Evolutionary conservation across 805 yeast species (phyloP).

Genomic region (Saturnispora zaruensis): DNA sequence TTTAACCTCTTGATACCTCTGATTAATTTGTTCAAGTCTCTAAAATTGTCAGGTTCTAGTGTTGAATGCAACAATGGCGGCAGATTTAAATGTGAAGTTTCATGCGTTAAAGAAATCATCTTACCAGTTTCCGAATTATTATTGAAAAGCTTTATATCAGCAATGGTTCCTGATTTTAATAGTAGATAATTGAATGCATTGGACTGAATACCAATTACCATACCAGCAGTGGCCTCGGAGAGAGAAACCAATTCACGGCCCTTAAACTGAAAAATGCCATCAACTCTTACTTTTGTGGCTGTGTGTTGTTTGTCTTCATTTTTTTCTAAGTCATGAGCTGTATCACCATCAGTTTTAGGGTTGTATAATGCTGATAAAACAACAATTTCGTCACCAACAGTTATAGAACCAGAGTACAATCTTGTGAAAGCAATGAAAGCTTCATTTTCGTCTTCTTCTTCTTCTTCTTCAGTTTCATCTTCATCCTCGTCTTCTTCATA

Average conservation of each 20-base stretch:
- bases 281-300: slow-evolving; percentile 44
- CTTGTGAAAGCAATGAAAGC: slow-evolving; percentile 82
- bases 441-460: slow-evolving; percentile 39
- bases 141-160: slow-evolving; percentile 32
- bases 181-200: slow-evolving; percentile 56
- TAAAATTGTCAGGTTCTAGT: slow-evolving; percentile 86
- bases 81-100: slow-evolving; percentile 64
- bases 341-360: slow-evolving; percentile 33
- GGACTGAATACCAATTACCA: slow-evolving; percentile 90
- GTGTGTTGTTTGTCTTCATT: slow-evolving; percentile 34
- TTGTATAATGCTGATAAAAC: slow-evolving; percentile 84
- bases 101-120: slow-evolving; percentile 60
- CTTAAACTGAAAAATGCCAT: slow-evolving; percentile 76
- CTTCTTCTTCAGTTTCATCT: slow-evolving; percentile 22
- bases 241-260: slow-evolving; percentile 81
- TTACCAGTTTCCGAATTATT: slow-evolving; percentile 18
- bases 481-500: slow-evolving; percentile 8
- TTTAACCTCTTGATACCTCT: slow-evolving; percentile 71
- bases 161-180: slow-evolving; percentile 78
- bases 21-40: slow-evolving; percentile 65
- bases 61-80: slow-evolving; percentile 94
- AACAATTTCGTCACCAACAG: slow-evolving; percentile 64
- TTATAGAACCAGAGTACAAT: slow-evolving; percentile 75
- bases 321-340: slow-evolving; percentile 29
- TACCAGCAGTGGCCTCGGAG: slow-evolving; percentile 84